phyloP scores from a whole-genome alignment of 1,139 yeast species.

The Geotrichum bryndzae region DNA sequence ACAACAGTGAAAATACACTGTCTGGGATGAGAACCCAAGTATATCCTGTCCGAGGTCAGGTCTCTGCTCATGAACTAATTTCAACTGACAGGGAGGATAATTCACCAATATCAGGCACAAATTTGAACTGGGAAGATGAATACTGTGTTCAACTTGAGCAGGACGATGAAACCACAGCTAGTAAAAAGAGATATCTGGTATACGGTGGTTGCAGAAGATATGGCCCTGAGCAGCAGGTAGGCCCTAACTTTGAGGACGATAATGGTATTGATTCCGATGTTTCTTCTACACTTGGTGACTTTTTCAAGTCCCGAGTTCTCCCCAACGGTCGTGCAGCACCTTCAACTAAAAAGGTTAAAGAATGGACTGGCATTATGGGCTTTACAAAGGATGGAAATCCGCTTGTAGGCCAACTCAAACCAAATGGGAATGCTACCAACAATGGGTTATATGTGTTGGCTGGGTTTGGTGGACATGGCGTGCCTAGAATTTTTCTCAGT shows the following conservation, averaged over 20 bases:
- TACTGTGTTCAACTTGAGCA: slow-evolving; percentile 23
- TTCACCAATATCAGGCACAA: slow-evolving; percentile 11
- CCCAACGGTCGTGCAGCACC: not conserved
- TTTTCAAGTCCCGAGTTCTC: slow-evolving; percentile 21
- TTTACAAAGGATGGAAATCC: slow-evolving; percentile 37
- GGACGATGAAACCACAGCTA: slow-evolving; percentile 8
- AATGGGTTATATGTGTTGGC: slow-evolving; percentile 26
- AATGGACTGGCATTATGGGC: slow-evolving; percentile 43
- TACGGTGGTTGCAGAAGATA: slow-evolving; percentile 30
- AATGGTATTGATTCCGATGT: slow-evolving; percentile 21
- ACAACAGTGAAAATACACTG: not conserved
- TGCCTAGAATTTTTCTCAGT: slow-evolving; percentile 40
- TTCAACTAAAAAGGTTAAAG: slow-evolving; percentile 15
- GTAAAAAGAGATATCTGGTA: slow-evolving; percentile 18
- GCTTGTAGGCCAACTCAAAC: slow-evolving; percentile 31
- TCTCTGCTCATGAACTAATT: slow-evolving; percentile 18
- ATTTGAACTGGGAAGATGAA: slow-evolving; percentile 26
- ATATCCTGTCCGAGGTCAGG: slow-evolving; percentile 29
- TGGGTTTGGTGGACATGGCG: slow-evolving; percentile 47
- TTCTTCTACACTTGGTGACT: slow-evolving; percentile 19
- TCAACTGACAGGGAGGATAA: not conserved
- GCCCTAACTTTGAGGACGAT: slow-evolving; percentile 20
- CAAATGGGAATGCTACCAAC: not conserved
- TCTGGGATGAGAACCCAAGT: slow-evolving; percentile 14
- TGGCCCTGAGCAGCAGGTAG: slow-evolving; percentile 21